Conservation (phyloP, 805 yeast genomes). For the Scheffersomyces lignosus region DNA sequence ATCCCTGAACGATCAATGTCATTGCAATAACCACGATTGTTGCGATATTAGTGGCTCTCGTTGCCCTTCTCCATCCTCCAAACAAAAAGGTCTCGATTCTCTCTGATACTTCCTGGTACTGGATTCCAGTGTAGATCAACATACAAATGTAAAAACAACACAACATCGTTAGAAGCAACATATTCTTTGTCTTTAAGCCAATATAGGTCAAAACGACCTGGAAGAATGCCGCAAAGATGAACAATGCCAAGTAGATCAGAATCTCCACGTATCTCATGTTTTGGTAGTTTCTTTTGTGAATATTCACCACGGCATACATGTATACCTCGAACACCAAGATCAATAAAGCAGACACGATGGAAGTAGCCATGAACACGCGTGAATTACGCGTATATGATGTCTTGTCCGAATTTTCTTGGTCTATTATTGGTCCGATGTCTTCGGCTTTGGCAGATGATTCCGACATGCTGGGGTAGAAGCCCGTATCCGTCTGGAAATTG, state of each 20-base stretch:
- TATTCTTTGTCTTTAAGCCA: constrained; percentile 40
- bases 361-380: constrained; percentile 23
- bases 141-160: constrained; percentile 42
- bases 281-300: constrained; percentile 24
- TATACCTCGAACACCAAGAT: constrained; percentile 38
- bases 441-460: not conserved
- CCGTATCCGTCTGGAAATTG: not conserved
- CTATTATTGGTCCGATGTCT: not conserved
- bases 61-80: constrained; percentile 28
- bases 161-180: constrained; percentile 39
- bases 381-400: constrained; percentile 6
- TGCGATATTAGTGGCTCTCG: constrained; percentile 42
- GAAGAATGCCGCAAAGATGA: constrained; percentile 46
- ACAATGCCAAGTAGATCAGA: constrained; percentile 46
- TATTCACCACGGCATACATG: constrained; percentile 39
- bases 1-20: constrained; percentile 30
- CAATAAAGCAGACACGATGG: constrained; percentile 33
- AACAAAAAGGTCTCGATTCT: constrained; percentile 17
- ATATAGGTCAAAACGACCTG: constrained; percentile 39
- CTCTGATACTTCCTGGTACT: constrained; percentile 38
- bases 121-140: constrained; percentile 48
- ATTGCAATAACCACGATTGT: constrained; percentile 41
- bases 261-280: constrained; percentile 25
- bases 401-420: constrained; percentile 2
- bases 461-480: not conserved